Evolutionary conservation across 169 alveolate species (phyloP).

Genomic region (Cryptosporidium ryanae): DNA sequence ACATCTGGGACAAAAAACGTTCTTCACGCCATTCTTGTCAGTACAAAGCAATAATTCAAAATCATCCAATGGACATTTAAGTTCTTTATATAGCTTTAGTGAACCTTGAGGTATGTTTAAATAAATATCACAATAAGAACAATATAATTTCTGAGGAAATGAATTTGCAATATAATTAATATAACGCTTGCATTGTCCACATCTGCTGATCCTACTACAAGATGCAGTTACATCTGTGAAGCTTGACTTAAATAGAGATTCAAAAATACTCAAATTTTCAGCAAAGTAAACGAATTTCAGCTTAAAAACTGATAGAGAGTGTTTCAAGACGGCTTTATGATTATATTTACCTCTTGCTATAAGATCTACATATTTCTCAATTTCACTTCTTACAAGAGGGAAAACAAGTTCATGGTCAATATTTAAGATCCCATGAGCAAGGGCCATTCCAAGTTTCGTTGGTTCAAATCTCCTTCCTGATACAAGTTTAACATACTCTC

Average conservation of each 20-base stretch:
- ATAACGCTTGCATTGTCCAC: conserved; percentile 85
- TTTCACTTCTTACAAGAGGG: conserved; percentile 92
- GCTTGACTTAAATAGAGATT: conserved; percentile 78
- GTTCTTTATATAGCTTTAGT: conserved; percentile 82
- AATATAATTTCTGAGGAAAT: conserved; percentile 81
- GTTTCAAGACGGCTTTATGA: conserved; percentile 83
- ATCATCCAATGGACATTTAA: conserved; percentile 86
- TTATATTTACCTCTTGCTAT: conserved; percentile 92
- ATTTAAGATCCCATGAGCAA: conserved; percentile 90
- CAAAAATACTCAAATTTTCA: conserved; percentile 81
- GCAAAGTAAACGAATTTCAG: conserved; percentile 85
- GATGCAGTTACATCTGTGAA: conserved; percentile 79
- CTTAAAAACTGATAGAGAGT: conserved; percentile 87
- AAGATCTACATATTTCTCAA: conserved; percentile 90
- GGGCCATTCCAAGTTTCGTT: conserved; percentile 92
- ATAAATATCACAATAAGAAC: conserved; percentile 82
- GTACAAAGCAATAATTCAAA: conserved; percentile 81
- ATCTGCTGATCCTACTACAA: conserved; percentile 79
- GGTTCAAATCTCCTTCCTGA: conserved; percentile 92
- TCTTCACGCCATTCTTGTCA: conserved; percentile 76
- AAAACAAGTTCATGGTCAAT: conserved; percentile 91
- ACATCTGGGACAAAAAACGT: conserved; percentile 83
- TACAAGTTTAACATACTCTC: conserved; percentile 93
- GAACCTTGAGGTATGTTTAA: conserved; percentile 83
- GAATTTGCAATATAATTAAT: conserved; percentile 78